A percentile compares a stretch with the other conserved stretches of the same genome.
Conservation (phyloP, 2,329 filamentous ascomycete species). For the Microdochium bolleyi region DNA sequence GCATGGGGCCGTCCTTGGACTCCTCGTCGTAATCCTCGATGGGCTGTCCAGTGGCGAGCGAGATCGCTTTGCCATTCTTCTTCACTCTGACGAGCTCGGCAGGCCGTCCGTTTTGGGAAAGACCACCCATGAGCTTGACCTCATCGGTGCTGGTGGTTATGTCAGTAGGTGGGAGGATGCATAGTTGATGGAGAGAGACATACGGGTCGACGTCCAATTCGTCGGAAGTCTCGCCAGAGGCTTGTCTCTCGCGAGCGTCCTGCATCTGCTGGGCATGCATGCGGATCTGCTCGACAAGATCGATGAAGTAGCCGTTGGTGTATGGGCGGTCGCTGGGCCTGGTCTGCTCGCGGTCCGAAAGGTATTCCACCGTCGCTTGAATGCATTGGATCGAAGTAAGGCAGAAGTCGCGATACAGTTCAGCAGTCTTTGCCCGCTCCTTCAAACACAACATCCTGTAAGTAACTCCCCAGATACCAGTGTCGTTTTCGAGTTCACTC, state of each 20-base stretch:
- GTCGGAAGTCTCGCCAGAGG: conserved; percentile 37
- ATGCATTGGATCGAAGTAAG: conserved; percentile 84
- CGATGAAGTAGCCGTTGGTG: conserved; percentile 93
- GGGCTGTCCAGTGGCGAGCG: conserved; percentile 61
- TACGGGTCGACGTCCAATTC: conserved; percentile 54
- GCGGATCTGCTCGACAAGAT: conserved; percentile 88
- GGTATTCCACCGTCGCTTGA: conserved; percentile 78
- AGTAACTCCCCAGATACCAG: conserved; percentile 54
- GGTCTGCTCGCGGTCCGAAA: conserved; percentile 80
- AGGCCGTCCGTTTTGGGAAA: conserved; percentile 73
- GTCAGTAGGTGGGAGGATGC: conserved; percentile 14
- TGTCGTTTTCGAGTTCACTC: conserved; percentile 56
- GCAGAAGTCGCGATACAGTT: conserved; percentile 78
- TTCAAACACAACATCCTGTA: conserved; percentile 64
- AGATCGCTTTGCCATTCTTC: conserved; percentile 72
- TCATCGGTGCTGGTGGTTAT: conserved; percentile 44
- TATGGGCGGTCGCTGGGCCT: conserved; percentile 82
- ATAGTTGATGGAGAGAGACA: conserved; percentile 18
- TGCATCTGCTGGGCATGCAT: conserved; percentile 82
- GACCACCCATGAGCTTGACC: conserved; percentile 72
- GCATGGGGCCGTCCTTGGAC: conserved; percentile 31
- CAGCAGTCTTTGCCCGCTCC: conserved; percentile 68
- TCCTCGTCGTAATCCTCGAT: conserved; percentile 46
- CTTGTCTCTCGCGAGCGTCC: conserved; percentile 60
- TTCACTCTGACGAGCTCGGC: conserved; percentile 78